These are phyloP conservation scores for Vanderwaltozyma yarrowii DNA, from an alignment of 805 yeast species.

Conservation along the genomic window DNA sequence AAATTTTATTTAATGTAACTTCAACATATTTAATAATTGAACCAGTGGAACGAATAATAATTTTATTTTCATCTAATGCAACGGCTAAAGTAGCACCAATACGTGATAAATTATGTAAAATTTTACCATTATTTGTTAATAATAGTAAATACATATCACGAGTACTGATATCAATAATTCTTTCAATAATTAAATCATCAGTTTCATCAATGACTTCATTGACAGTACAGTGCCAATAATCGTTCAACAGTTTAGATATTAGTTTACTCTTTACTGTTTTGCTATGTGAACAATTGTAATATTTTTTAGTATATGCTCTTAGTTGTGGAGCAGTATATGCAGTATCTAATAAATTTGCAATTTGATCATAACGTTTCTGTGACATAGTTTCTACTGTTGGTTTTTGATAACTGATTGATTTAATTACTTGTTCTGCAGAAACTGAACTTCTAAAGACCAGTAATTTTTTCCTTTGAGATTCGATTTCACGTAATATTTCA, in stretches of 20 bases:
- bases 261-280: conserved; percentile 9
- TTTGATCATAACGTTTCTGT: conserved; percentile 11
- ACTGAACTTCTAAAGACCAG: conserved; percentile 18
- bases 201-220: conserved; percentile 11
- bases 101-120: conserved; percentile 22
- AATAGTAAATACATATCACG: conserved; percentile 20
- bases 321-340: conserved; percentile 23
- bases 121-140: conserved; percentile 26
- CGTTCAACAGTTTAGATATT: conserved; percentile 8
- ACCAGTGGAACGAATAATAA: conserved; percentile 18
- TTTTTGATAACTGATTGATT: conserved; percentile 20
- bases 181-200: conserved; percentile 17
- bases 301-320: conserved; percentile 12
- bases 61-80: conserved; percentile 19
- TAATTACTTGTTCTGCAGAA: conserved; percentile 17
- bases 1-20: conserved; percentile 21
- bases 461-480: conserved; percentile 14
- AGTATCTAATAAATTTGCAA: conserved; percentile 12
- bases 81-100: conserved; percentile 23
- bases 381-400: conserved; percentile 17
- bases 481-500: conserved; percentile 10
- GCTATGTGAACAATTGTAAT: conserved; percentile 6
- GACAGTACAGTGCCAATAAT: conserved; percentile 15
- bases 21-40: conserved; percentile 22
- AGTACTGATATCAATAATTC: conserved; percentile 15